A percentile compares a stretch with the other conserved stretches of the same genome.
phyloP scores from a whole-genome alignment of 2,329 filamentous ascomycete species.

The Epichloe typhina region DNA sequence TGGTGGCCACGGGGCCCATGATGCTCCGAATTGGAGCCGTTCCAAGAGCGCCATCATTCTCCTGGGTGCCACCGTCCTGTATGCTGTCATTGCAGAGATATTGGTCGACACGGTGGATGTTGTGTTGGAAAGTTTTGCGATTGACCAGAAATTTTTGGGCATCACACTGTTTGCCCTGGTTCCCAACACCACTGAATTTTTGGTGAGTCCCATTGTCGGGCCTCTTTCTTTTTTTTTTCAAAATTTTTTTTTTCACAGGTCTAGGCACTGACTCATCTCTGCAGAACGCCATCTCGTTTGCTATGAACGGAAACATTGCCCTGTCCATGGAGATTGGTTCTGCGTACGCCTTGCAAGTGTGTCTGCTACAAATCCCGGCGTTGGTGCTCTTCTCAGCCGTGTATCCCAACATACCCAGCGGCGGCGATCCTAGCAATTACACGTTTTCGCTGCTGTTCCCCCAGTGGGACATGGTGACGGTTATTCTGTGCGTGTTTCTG shows the following conservation, averaged over 20 bases:
- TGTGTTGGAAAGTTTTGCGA: constrained; percentile 78
- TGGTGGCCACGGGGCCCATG: constrained; percentile 58
- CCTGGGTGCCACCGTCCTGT: constrained; percentile 76
- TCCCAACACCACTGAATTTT: constrained; percentile 93
- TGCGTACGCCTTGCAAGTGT: constrained; percentile 92
- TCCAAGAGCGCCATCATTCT: constrained; percentile 83
- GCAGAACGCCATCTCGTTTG: constrained; percentile 94
- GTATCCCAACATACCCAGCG: constrained; percentile 35
- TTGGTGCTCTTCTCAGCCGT: constrained; percentile 83
- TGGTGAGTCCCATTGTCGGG: constrained; percentile 44
- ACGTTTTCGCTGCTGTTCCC: constrained; percentile 87
- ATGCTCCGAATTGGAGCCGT: constrained; percentile 97
- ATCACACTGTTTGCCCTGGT: constrained; percentile 95
- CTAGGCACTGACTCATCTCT: not conserved
- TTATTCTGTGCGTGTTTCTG: constrained; percentile 90
- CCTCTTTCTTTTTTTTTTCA: not conserved
- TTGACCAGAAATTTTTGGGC: constrained; percentile 94
- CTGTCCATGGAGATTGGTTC: constrained; percentile 98
- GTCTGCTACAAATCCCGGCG: constrained; percentile 84
- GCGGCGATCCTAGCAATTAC: constrained; percentile 35
- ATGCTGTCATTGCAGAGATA: constrained; percentile 95
- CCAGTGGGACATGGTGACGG: constrained; percentile 97
- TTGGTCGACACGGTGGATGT: constrained; percentile 94
- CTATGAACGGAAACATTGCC: constrained; percentile 98
- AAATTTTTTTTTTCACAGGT: not conserved